phyloP scores from a whole-genome alignment of 2,329 filamentous ascomycete species.

The Diaporthe australafricana region DNA sequence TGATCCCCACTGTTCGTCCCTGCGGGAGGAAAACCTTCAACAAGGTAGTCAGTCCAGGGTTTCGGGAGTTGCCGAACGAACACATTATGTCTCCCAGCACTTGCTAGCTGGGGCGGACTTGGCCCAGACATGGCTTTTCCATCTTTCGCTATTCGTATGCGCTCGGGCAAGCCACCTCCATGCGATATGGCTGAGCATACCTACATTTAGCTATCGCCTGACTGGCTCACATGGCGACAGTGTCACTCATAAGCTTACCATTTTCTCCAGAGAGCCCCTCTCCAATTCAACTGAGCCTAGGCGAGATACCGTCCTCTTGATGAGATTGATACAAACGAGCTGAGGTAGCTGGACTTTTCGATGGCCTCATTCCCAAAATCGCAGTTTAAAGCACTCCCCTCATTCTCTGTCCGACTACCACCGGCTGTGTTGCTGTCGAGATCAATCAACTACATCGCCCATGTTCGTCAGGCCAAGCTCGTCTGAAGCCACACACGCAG shows the following conservation, averaged over 20 bases:
- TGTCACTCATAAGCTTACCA: background rate
- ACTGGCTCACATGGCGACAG: background rate
- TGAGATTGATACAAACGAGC: too few species aligned
- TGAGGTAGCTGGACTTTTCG: background rate
- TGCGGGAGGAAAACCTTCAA: background rate
- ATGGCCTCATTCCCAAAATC: background rate
- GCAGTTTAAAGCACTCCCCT: background rate
- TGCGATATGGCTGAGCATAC: background rate
- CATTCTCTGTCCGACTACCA: background rate
- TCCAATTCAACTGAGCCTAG: background rate
- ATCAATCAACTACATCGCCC: too few species aligned
- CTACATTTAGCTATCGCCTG: background rate
- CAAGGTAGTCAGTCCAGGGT: background rate
- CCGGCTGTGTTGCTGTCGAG: too few species aligned
- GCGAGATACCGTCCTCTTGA: background rate
- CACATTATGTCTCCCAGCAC: background rate
- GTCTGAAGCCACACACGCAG: too few species aligned
- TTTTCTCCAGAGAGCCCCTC: too few species aligned
- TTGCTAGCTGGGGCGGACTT: background rate
- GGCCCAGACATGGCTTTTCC: background rate
- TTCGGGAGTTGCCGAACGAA: conserved; percentile 16
- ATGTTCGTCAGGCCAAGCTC: too few species aligned
- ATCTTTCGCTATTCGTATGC: background rate
- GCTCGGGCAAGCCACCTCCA: background rate
- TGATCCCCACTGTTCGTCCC: conserved; percentile 20